Base-by-base conservation (phyloP, 768 basidiomycete species). In the Boletellus sp. region DNA sequence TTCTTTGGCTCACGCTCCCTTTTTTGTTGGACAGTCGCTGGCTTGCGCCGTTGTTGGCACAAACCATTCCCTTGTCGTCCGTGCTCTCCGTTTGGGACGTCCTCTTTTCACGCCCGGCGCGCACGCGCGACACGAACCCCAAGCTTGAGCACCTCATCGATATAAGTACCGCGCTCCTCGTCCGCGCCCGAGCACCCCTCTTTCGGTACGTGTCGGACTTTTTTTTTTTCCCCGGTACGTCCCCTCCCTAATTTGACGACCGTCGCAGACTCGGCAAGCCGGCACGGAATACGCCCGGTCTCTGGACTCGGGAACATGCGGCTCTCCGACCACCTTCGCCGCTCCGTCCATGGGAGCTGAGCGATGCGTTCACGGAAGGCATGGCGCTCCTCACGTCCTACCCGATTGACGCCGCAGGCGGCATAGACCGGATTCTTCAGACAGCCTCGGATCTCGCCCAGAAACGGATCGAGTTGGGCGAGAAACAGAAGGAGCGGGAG, bases 111-210 rank as follows among this genome's bases (percentile, higher is more conserved):
- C 73, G 74, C 32, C 77, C 78, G 0, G 72, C 74, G 69, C 72
- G 80, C 56, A 74, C 78, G 38, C 78, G 79, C 32, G 64, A 70
- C n/a, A 33, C 37, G 10, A 79, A 80, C 53, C 78, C 79, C 19
- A 88, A 85, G 63, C 70, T 89, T 2, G 84, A 89, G 22, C 75
- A 74, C 55, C 72, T 90, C n/a, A 61, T 88, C 45, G 84, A 89
- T 54, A 68, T 90, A 26, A 87, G 86, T 52, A 75, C 81, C 0
- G 76, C 79, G 41, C 85, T 90, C 79, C 72, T 90, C 23, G 67
- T 88, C 19, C 75, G 79, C 44, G 75, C 77, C 2, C 78, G 79
- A 38, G 65, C 69, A 2, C 73, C 76, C 13, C 66, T 90, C 10
- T 74, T 81, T 34, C 72, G 78, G 87, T 85, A 57, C 32, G 75